These are phyloP conservation scores for Jimgerdemannia flammicorona DNA, from an alignment of 192 early-diverging fungal species.

Conservation along the genomic window DNA sequence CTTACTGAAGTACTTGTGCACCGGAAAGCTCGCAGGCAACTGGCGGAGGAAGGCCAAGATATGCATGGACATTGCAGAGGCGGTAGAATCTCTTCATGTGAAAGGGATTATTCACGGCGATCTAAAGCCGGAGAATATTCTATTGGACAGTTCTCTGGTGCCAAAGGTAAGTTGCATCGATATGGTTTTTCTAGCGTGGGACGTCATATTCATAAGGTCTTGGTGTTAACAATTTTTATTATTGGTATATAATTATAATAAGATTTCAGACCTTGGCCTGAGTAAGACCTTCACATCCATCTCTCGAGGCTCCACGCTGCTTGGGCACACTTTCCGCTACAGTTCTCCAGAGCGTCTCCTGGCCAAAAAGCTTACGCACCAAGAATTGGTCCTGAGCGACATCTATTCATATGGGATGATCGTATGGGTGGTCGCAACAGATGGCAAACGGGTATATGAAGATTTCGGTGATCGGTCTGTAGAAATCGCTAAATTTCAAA, in stretches of 20 bases:
- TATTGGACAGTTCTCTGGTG: not conserved
- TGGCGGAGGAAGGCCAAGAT: not conserved
- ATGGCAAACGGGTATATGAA: too few relatives aligned
- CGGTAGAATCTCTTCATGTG: not conserved
- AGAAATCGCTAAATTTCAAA: too few relatives aligned
- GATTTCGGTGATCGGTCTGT: too few relatives aligned
- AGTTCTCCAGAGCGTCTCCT: not conserved
- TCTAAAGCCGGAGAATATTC: not conserved
- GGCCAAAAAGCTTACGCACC: not conserved
- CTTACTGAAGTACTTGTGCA: not conserved
- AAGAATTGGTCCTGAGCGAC: too few relatives aligned
- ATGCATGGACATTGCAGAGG: not conserved
- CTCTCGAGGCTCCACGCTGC: not conserved
- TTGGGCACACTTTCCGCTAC: not conserved
- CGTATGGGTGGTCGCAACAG: too few relatives aligned
- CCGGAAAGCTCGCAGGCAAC: not conserved
- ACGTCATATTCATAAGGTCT: too few relatives aligned
- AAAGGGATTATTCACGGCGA: not conserved
- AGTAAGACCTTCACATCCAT: not conserved
- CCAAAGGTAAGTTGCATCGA: not conserved
- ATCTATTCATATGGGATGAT: too few relatives aligned
- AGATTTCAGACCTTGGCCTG: not conserved
- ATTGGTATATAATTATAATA: not conserved
- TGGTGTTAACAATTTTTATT: not conserved
- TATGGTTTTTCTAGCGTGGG: not conserved